Base-by-base conservation (phyloP, 768 basidiomycete genomes). In the Mycena indigotica region DNA sequence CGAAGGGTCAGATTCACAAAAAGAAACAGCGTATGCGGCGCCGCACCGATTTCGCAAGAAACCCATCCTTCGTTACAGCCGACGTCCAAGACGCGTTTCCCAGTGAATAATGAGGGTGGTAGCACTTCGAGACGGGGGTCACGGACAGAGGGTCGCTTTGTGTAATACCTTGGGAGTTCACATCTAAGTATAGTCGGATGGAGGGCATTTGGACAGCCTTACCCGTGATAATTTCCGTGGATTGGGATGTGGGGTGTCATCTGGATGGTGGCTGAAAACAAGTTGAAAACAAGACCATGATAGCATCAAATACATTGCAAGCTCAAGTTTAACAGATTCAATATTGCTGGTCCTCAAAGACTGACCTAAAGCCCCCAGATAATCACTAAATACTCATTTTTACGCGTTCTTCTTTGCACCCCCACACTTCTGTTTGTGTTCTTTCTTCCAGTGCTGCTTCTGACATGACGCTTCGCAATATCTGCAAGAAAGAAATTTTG, bases 11-110 rank as follows among this genome's bases (percentile, higher is more conserved):
- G 30, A 55, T 38, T n/a, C 24, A 10, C 23, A 3, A 28, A 15
- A 24, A 40, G 17, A 2, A 28, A 3, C 23, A 28, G 23, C 40
- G 21, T 52, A 8, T 4, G 29, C 59, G 48, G 35, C 4, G 2
- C 46, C 76, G 48, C 61, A 88, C 93, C 93, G n/a, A 95, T 84
- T 69, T 95, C 91, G 67, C 88, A 88, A 1, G 90, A 88, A 30
- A 95, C 86, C 80, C 82, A 84, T 6, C 93, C 93, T 66, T 91
- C 87, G 69, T 95, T 96, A 68, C 91, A 92, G 1, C 93, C 93
- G 0, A 95, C 73, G 70, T 96, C 93, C 12, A 96, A 78, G 2
- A 95, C 87, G 46, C 77, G 74, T 56, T 83, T 82, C 15, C 71
- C 80, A 3, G 57, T 25, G 63, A 94, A 86, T 29, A 88, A 73